A percentile compares a stretch with the other conserved stretches of the same genome.
These are phyloP conservation scores for Heritiera fomes DNA, from an alignment of 345 rosid species.

Conservation along the genomic window DNA sequence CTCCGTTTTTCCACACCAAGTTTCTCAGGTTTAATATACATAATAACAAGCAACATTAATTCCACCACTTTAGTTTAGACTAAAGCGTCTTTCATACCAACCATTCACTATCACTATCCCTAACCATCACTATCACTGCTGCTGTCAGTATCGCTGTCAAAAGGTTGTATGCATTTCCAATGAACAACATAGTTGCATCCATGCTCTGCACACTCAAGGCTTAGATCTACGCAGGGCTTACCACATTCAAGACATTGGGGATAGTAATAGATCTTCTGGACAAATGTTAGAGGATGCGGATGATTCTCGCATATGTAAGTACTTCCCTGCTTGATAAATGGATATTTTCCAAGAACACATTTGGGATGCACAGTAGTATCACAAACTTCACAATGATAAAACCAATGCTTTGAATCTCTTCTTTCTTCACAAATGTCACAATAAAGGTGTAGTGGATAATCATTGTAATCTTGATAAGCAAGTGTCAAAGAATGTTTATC, in stretches of 20 bases:
- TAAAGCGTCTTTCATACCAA: too few species aligned
- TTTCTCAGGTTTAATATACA: too few species aligned
- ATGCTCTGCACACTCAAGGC: background rate
- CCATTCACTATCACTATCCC: background rate
- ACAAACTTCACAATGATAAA: constrained; percentile 5
- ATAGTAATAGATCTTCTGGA: background rate
- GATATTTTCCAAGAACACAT: background rate
- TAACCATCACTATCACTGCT: too few species aligned
- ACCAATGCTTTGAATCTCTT: constrained; percentile 22
- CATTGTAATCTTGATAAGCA: background rate
- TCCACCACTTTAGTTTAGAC: too few species aligned
- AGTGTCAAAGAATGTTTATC: constrained; percentile 18
- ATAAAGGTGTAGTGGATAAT: background rate
- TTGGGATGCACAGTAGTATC: background rate
- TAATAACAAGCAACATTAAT: too few species aligned
- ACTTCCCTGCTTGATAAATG: background rate
- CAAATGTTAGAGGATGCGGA: background rate
- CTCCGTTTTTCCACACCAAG: background rate
- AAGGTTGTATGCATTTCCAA: too few species aligned
- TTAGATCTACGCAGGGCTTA: background rate
- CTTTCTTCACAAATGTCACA: constrained; percentile 24
- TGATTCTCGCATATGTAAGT: background rate
- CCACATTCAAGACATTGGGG: background rate
- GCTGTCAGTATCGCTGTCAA: too few species aligned
- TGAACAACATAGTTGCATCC: background rate